Percentiles rank a stretch among this genome's conserved stretches.
Conservation (phyloP, 306 rosid species). For the Betula pendula region DNA sequence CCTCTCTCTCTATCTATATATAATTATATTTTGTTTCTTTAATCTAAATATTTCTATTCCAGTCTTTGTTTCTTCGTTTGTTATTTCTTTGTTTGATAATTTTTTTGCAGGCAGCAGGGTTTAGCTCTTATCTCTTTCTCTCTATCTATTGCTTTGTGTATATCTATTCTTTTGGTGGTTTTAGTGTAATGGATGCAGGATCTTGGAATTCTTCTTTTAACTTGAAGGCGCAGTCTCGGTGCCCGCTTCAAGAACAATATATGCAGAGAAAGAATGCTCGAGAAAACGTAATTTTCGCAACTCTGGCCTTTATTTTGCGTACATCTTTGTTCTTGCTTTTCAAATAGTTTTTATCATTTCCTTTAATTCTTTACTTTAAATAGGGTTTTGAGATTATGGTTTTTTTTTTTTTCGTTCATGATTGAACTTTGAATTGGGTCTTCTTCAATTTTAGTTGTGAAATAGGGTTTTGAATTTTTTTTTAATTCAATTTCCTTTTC, state of each 20-base stretch:
- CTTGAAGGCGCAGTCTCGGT: conserved; percentile 17
- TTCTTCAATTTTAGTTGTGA: not conserved
- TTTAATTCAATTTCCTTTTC: not conserved
- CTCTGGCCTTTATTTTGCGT: not conserved
- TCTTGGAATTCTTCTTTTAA: conserved; percentile 29
- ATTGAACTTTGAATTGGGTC: not conserved
- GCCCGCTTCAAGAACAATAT: conserved; percentile 37
- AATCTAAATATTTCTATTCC: not conserved
- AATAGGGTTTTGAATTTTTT: not conserved
- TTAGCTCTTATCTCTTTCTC: not conserved
- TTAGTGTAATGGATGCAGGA: conserved; percentile 34
- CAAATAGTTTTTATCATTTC: too few relatives aligned
- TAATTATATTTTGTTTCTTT: not conserved
- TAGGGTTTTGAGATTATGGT: too few relatives aligned
- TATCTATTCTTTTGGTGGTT: not conserved
- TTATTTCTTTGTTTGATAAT: not conserved
- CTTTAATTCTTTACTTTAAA: not conserved
- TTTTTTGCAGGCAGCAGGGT: conserved; percentile 7
- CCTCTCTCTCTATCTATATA: not conserved
- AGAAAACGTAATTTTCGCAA: conserved; percentile 34
- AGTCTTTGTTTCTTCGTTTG: not conserved
- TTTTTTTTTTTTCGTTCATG: not conserved
- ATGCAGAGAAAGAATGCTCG: conserved; percentile 18
- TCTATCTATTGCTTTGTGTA: not conserved
- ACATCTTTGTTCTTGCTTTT: not conserved